Conservation (phyloP, 2,329 filamentous ascomycete species). For the Sporothrix pallida region DNA sequence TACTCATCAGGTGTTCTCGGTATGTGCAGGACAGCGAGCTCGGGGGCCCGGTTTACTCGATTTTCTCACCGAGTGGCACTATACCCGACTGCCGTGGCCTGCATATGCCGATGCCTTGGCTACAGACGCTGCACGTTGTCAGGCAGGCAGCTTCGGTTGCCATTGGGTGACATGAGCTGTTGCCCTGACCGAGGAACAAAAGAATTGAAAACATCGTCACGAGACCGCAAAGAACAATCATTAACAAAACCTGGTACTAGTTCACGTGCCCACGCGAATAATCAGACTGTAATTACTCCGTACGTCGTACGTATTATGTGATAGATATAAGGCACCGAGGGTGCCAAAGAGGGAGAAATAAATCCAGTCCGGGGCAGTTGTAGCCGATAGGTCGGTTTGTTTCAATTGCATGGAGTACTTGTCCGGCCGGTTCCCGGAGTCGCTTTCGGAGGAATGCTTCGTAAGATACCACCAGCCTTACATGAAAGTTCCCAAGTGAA, state of each 20-base stretch:
- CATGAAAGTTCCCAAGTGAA: too few species aligned
- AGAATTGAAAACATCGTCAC: background rate
- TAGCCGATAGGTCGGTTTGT: too few species aligned
- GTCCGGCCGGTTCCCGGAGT: too few species aligned
- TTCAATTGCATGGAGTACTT: too few species aligned
- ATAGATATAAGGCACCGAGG: background rate
- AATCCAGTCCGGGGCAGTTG: too few species aligned
- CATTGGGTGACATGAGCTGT: background rate
- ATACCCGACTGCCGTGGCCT: background rate
- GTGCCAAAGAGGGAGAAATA: background rate
- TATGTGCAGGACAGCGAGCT: background rate
- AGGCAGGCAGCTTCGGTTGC: background rate
- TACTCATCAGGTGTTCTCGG: background rate
- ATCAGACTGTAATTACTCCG: background rate
- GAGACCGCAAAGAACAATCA: background rate
- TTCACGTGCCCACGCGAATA: conserved; percentile 4
- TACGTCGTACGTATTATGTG: background rate
- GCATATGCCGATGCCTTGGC: background rate
- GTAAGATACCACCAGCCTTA: too few species aligned
- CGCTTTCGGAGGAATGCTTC: too few species aligned
- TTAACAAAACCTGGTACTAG: too few species aligned
- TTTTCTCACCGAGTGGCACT: conserved; percentile 1
- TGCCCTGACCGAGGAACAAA: background rate
- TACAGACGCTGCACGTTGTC: background rate
- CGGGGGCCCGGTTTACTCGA: conserved; percentile 7